These are phyloP conservation scores for Tetrahymena thermophila DNA, from an alignment of 73 alveolate species.

Conservation along the genomic window DNA sequence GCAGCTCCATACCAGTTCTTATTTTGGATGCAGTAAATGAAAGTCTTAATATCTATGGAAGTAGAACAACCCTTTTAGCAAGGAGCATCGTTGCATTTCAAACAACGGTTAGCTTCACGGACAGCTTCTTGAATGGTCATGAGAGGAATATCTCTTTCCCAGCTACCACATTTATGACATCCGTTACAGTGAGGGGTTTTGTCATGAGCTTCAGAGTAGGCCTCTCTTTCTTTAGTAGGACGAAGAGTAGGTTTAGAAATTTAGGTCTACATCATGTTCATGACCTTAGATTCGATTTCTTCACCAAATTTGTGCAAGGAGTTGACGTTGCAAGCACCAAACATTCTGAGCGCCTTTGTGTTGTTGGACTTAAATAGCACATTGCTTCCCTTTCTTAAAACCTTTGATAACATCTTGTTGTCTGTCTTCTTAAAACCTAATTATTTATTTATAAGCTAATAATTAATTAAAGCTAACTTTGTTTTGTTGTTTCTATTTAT, in stretches of 20 bases:
- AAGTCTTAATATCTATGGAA: constrained; percentile 52
- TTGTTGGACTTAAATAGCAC: neutral
- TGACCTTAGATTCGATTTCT: neutral
- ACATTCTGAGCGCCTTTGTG: neutral
- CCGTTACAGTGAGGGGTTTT: constrained; percentile 47
- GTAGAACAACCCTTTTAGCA: constrained; percentile 63
- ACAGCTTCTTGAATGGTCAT: constrained; percentile 54
- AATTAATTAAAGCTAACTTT: neutral
- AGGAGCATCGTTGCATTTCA: constrained; percentile 62
- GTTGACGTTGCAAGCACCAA: neutral
- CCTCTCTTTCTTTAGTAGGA: constrained; percentile 46
- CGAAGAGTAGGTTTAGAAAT: constrained; percentile 41
- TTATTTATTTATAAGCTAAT: neutral
- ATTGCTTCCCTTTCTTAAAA: neutral
- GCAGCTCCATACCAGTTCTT: constrained; percentile 71
- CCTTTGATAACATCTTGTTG: neutral
- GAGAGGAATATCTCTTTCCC: constrained; percentile 51
- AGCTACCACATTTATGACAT: constrained; percentile 20
- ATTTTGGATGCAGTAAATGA: constrained; percentile 54
- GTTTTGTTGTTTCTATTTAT: neutral
- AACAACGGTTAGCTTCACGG: constrained; percentile 52
- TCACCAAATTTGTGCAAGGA: neutral
- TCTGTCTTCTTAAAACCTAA: neutral
- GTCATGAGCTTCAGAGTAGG: constrained; percentile 42
- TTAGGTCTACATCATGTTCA: neutral